Evolutionary conservation across 371 early-diverging fungal genomes (phyloP), one percentile per base, ranked within the genome.

Genomic region (Mucor indicus): DNA sequence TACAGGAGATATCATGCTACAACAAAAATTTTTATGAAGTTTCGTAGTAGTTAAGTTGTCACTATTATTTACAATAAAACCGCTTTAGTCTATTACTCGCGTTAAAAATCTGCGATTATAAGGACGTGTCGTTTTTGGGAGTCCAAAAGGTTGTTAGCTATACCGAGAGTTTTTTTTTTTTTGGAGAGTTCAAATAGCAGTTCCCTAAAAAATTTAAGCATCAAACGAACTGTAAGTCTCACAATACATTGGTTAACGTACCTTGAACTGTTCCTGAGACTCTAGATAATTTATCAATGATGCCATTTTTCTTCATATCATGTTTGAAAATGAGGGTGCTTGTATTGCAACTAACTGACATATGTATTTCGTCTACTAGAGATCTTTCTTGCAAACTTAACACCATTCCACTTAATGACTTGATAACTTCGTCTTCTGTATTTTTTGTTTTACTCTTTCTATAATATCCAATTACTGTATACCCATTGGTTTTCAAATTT

Each of bases 241-340:
- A 53, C 15, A 33, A 33, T 33, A 33, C 35, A 13, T 33, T 33
- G n/a, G 9, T 4, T 33, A 33, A 33, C 9, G 33, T 48, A 55
- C 55, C 55, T 55, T 55, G 55, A 4, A 44, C 55, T 27, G 46
- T 38, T 42, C 54, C 54, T 42, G 1, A 12, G 30, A 54, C 42
- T 7, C 25, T 49, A 43, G 49, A 55, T 38, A 55, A 38, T 17
- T 48, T 27, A 36, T 27, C 25, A 4, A 55, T 30, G 27, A 48
- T 55, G 8, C 11, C 31, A 20, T 38, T 48, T 27, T 55, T 55
- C 17, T 55, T 55, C 33, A 55, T 27, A 39, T 55, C 49, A 44
- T 45, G 43, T 55, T 16, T 49, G 17, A 29, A n/a, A 12, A 49
- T 49, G 0, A 35, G 39, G 33, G 45, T 55, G 19, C 32, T 44